Evolutionary conservation across 305 asterid species (phyloP).

Genomic region (Plantago lanceolata): DNA sequence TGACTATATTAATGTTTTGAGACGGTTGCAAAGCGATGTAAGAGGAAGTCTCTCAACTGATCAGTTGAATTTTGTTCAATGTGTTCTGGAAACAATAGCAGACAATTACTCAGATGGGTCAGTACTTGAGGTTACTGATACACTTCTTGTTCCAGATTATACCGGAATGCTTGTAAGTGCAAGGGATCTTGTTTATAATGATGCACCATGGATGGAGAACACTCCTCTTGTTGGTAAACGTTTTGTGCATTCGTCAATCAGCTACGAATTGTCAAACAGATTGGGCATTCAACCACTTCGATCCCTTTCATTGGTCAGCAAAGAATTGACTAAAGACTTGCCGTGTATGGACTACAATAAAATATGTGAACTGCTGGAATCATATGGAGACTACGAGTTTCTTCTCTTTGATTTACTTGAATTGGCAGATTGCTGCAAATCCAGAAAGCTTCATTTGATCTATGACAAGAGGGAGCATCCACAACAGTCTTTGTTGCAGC

Average conservation of each 20-base stretch:
- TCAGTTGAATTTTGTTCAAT: constrained; percentile 76
- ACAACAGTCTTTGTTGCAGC: constrained; percentile 84
- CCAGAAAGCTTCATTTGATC: constrained; percentile 79
- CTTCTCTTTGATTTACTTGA: constrained; percentile 88
- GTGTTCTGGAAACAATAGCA: constrained; percentile 79
- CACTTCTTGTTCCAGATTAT: constrained; percentile 73
- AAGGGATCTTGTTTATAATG: constrained; percentile 79
- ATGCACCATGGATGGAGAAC: constrained; percentile 94
- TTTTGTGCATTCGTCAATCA: constrained; percentile 67
- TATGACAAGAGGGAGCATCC: constrained; percentile 94
- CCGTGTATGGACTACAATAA: constrained; percentile 90
- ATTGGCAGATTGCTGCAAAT: constrained; percentile 97
- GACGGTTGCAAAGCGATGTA: constrained; percentile 64
- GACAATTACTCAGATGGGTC: constrained; percentile 54
- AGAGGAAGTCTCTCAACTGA: constrained; percentile 63
- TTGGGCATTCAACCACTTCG: constrained; percentile 91
- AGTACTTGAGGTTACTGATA: constrained; percentile 39
- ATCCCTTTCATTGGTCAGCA: constrained; percentile 74
- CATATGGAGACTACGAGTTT: constrained; percentile 66
- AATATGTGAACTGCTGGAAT: constrained; percentile 68
- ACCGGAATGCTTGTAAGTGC: constrained; percentile 74
- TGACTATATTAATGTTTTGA: constrained; percentile 67
- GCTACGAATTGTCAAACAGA: constrained; percentile 70
- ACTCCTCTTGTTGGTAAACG: constrained; percentile 61
- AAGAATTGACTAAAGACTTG: constrained; percentile 82